Conservation (phyloP, 306 rosid genomes). For the Cicer cuneatum region DNA sequence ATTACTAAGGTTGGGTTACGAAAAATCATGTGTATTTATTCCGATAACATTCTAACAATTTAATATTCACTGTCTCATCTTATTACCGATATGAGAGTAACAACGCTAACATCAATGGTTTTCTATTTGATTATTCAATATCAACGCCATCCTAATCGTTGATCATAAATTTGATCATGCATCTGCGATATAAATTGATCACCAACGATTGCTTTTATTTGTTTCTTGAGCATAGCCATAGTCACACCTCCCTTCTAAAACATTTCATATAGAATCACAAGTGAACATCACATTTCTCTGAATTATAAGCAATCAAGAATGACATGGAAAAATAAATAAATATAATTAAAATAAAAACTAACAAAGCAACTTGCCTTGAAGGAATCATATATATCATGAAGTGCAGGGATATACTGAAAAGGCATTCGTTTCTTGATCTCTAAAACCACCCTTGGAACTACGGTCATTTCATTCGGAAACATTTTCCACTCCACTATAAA, state of each 20-base stretch:
- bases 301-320: too few species aligned
- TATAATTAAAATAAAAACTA: not conserved
- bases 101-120: not conserved
- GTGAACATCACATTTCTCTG: not conserved
- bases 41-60: not conserved
- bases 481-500: constrained; percentile 44
- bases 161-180: not conserved
- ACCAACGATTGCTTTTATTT: not conserved
- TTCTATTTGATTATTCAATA: not conserved
- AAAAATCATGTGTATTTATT: not conserved
- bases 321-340: not conserved
- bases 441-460: constrained; percentile 44
- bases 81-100: too few species aligned
- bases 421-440: constrained; percentile 56
- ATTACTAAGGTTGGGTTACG: not conserved
- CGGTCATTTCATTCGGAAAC: not conserved
- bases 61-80: not conserved
- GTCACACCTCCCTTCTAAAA: not conserved
- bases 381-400: constrained; percentile 40
- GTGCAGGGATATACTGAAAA: constrained; percentile 49
- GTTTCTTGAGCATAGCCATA: not conserved
- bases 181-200: not conserved
- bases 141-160: too few species aligned
- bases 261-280: not conserved
- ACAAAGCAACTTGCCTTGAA: constrained; percentile 46